Base-by-base conservation (phyloP, 495 filamentous ascomycete genomes). In the Penicillium malachiteum region DNA sequence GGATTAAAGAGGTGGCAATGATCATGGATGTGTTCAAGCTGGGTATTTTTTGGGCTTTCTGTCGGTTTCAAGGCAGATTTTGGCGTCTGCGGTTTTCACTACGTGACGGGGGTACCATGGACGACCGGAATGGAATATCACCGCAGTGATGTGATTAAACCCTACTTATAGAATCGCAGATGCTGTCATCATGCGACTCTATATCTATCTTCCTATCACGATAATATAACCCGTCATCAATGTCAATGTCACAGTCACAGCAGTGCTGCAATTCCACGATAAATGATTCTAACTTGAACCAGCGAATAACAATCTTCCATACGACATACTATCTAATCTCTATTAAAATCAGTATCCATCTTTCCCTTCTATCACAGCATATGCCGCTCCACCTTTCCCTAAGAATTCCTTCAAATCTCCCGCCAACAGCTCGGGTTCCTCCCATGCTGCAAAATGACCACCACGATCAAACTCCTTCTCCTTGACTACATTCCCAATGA, bases 401-500 rank as follows among this genome's bases (percentile, higher is more conserved):
- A 81, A 60, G 60, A 81, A 78, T n/a, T 49, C 54, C 43, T 63
- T 67, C 43, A 77, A 14, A 68, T 79, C 77, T 26, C 52, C 51
- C 0, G 65, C 76, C 32, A 82, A 53, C 34, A 70, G 49, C 37
- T 80, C 69, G 4, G 80, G 80, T 7, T 62, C 61, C 55, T 83
- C 80, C 71, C 71, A 79, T 9, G 80, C 76, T 6, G 76, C 77
- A 65, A 82, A 83, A 66, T 83, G 80, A 1, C 80, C 80, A 7
- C 80, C 77, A 5, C 55, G 47, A 11, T 74, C 68, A 66, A 71
- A 71, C 55, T 77, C 69, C 11, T 57, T 74, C 42, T 74, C 67
- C 14, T 59, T 58, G n/a, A 79, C 72, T 8, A 79, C 68, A 56
- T 67, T 63, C 16, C 74, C 80, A 44, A 77, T 65, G 7, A 62